Conservation (phyloP, 2,329 filamentous ascomycete species). For the Sporothrix humicola region DNA sequence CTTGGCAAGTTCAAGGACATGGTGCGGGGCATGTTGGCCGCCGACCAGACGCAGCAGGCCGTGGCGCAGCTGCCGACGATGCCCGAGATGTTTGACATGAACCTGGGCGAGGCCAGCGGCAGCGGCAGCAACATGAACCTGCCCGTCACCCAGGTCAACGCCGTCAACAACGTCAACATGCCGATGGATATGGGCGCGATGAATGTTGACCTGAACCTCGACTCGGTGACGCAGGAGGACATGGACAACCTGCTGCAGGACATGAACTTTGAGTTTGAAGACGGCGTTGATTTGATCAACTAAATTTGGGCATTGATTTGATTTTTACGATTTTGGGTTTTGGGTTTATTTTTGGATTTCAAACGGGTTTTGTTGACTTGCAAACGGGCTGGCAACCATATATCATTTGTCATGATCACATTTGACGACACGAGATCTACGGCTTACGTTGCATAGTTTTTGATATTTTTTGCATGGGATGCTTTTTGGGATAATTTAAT, state of each 20-base stretch:
- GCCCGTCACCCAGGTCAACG: not conserved
- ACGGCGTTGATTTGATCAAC: slow-evolving; percentile 37
- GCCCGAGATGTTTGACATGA: slow-evolving; percentile 26
- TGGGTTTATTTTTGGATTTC: not conserved
- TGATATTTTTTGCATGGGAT: slow-evolving; percentile 15
- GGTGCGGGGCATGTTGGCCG: slow-evolving; percentile 45
- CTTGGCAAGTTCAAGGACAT: slow-evolving; percentile 60
- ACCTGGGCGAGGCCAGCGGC: not conserved
- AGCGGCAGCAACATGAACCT: not conserved
- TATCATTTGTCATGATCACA: no score
- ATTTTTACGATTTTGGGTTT: not conserved
- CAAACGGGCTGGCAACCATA: not conserved
- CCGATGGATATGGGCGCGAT: slow-evolving; percentile 37
- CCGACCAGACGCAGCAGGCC: slow-evolving; percentile 29
- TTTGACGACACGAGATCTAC: not conserved
- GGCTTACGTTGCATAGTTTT: not conserved
- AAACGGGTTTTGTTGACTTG: not conserved
- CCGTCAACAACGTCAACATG: slow-evolving; percentile 14
- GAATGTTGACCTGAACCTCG: slow-evolving; percentile 44
- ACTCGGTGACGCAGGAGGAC: slow-evolving; percentile 46
- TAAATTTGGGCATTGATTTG: not conserved
- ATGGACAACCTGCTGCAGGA: slow-evolving; percentile 51
- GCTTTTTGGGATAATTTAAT: not conserved
- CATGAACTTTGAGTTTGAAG: slow-evolving; percentile 51
- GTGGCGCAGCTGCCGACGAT: slow-evolving; percentile 30